A percentile compares a stretch with the other conserved stretches of the same genome.
Conservation (phyloP, 768 basidiomycete species). For the Galerina sulciceps region DNA sequence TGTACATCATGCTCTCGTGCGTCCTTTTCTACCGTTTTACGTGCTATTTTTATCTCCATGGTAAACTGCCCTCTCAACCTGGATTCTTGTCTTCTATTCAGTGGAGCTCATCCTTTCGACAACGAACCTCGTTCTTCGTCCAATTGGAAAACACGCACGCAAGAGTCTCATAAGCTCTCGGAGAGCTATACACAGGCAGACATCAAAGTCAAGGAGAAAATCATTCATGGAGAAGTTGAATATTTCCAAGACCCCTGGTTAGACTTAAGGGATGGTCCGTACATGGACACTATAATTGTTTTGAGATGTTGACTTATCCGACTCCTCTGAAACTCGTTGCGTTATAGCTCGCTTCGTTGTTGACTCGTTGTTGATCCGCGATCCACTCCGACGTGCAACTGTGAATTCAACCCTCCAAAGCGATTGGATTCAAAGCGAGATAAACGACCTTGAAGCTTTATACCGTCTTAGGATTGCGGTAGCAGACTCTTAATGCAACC, state of each 20-base stretch:
- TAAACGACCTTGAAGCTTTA: slow-evolving; percentile 60
- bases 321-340: background rate
- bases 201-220: slow-evolving; percentile 67
- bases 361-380: slow-evolving; percentile 59
- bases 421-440: slow-evolving; percentile 70
- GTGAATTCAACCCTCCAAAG: slow-evolving; percentile 63
- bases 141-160: slow-evolving; percentile 39
- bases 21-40: slow-evolving; percentile 29
- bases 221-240: slow-evolving; percentile 63
- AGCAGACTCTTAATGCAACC: background rate
- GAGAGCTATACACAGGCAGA: slow-evolving; percentile 54
- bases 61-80: background rate
- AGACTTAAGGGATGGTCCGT: slow-evolving; percentile 57
- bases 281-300: background rate
- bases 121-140: slow-evolving; percentile 46
- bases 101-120: slow-evolving; percentile 82
- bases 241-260: slow-evolving; percentile 63
- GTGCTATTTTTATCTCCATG: background rate
- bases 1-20: slow-evolving; percentile 85
- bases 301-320: background rate
- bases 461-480: slow-evolving; percentile 58
- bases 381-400: slow-evolving; percentile 63
- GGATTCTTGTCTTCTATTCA: slow-evolving; percentile 27
- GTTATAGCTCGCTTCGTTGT: slow-evolving; percentile 62
- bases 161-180: slow-evolving; percentile 41